Conservation (phyloP, 2,329 filamentous ascomycete genomes). For the Penicillium sp. region DNA sequence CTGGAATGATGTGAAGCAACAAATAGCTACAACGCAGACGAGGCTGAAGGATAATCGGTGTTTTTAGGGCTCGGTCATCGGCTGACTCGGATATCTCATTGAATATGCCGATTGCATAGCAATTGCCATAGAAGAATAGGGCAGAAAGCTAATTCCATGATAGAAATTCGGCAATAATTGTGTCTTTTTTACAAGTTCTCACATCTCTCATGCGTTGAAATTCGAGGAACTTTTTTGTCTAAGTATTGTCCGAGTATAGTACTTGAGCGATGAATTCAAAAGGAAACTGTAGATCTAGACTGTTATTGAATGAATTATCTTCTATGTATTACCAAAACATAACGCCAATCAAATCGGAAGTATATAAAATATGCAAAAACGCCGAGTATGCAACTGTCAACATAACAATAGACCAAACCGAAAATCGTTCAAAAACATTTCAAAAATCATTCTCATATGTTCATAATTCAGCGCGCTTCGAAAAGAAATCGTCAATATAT, state of each 20-base stretch:
- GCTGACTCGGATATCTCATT: not conserved
- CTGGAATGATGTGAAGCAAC: not conserved
- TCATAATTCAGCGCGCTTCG: not conserved
- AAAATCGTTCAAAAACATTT: not conserved
- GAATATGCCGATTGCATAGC: not conserved
- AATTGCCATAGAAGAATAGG: conserved; percentile 31
- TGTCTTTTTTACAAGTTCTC: not conserved
- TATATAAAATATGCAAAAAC: conserved; percentile 4
- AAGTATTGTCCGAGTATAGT: not conserved
- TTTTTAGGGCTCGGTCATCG: not conserved
- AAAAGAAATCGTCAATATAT: conserved; percentile 3
- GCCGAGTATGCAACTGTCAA: conserved; percentile 11
- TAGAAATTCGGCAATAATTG: not conserved
- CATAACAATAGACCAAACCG: not conserved
- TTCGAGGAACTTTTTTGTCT: not conserved
- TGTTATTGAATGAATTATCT: not conserved
- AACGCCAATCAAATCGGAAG: not conserved
- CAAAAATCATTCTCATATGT: not conserved
- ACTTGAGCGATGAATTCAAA: not conserved
- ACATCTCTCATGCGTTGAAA: not conserved
- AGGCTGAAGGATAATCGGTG: not conserved
- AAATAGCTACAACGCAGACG: not conserved
- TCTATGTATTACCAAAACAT: not conserved
- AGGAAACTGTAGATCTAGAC: not conserved
- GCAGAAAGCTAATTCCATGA: conserved; percentile 30